phyloP scores from a whole-genome alignment of 306 rosid species.

The Prunus padus region DNA sequence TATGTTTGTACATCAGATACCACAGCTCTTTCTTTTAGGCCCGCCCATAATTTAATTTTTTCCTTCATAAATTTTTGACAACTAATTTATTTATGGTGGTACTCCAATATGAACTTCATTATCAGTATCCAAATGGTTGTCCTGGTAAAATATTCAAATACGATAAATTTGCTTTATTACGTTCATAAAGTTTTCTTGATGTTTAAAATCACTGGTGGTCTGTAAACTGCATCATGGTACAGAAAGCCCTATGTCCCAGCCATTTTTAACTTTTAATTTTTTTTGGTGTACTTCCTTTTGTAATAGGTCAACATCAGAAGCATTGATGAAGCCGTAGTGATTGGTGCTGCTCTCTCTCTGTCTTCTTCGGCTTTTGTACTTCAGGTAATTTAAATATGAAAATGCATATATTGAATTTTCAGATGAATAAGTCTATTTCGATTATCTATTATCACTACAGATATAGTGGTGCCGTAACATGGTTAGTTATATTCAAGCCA shows the following conservation, averaged over 20 bases:
- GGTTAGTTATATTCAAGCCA: neutral
- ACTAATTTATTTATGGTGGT: neutral
- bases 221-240: neutral
- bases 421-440: neutral
- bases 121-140: neutral
- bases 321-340: slow-evolving; percentile 92
- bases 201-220: slow-evolving; percentile 1
- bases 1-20: neutral
- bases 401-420: neutral
- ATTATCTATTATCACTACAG: neutral
- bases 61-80: neutral
- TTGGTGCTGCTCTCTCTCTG: slow-evolving; percentile 97
- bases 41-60: neutral
- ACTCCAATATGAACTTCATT: neutral
- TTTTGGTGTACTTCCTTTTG: neutral
- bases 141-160: neutral
- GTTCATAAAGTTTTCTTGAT: neutral
- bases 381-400: slow-evolving; percentile 59
- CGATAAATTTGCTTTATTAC: neutral
- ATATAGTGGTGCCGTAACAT: neutral
- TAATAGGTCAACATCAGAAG: slow-evolving; percentile 95
- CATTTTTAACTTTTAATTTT: slow-evolving; percentile 20
- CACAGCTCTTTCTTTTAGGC: neutral
- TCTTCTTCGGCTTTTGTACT: slow-evolving; percentile 99
- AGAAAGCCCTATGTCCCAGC: neutral